These are phyloP conservation scores for Plicaturopsis crispa DNA, from an alignment of 768 basidiomycete genomes.

Conservation along the genomic window DNA sequence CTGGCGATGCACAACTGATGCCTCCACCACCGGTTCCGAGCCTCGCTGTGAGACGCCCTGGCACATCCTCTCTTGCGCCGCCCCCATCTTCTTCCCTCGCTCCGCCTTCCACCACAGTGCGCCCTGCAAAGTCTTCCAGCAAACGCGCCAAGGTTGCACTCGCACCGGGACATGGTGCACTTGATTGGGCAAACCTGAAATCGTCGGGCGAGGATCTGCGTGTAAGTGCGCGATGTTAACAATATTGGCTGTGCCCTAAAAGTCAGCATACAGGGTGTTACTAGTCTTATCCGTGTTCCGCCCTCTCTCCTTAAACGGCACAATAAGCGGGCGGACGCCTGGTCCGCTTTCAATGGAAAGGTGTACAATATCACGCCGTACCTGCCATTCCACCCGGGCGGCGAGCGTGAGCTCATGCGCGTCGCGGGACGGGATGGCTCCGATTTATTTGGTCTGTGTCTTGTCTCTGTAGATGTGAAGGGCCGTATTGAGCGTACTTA, in stretches of 20 bases:
- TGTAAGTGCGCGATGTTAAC: conserved; percentile 32
- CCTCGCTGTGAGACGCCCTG: conserved; percentile 27
- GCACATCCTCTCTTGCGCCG: conserved; percentile 18
- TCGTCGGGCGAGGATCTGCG: conserved; percentile 72
- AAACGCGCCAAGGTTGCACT: conserved; percentile 78
- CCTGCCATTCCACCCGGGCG: conserved; percentile 88
- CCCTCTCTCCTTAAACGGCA: conserved; percentile 75
- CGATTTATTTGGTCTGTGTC: conserved; percentile 77
- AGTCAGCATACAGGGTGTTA: conserved; percentile 52
- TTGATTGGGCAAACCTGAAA: conserved; percentile 93
- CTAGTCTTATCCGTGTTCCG: conserved; percentile 59
- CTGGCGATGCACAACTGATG: conserved; percentile 19
- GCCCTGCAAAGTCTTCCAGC: conserved; percentile 45
- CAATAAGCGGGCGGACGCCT: conserved; percentile 81
- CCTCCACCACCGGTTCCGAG: conserved; percentile 36
- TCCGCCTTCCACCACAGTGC: conserved; percentile 57
- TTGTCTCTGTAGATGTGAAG: not conserved
- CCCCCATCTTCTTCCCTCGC: conserved; percentile 36
- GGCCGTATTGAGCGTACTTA: not conserved
- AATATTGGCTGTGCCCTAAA: conserved; percentile 9
- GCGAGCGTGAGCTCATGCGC: conserved; percentile 90
- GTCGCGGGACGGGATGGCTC: conserved; percentile 94
- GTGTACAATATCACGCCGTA: conserved; percentile 97
- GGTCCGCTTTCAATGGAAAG: conserved; percentile 87
- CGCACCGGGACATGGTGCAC: conserved; percentile 81